Conservation (phyloP, 257 asterid species). For the Hygrophila difformis region DNA sequence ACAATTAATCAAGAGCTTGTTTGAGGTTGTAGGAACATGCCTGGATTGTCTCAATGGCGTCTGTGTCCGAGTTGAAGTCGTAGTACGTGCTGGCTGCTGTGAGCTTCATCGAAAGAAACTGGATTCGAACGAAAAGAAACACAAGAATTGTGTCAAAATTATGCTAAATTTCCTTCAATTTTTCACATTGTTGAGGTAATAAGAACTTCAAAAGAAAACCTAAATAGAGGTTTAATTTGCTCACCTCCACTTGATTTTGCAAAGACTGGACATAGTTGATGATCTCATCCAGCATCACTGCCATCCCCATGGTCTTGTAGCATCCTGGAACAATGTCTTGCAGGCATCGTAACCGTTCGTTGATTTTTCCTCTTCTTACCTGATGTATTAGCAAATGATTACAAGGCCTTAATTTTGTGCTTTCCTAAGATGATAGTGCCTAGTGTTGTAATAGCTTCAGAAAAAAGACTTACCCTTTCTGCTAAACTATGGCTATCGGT, state of each 20-base stretch:
- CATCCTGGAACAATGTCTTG: constrained; percentile 96
- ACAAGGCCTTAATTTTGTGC: background rate
- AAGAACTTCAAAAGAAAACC: no score
- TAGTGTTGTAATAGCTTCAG: background rate
- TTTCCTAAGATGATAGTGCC: background rate
- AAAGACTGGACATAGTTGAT: constrained; percentile 82
- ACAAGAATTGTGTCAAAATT: background rate
- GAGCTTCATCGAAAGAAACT: constrained; percentile 87
- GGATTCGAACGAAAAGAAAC: constrained; percentile 10
- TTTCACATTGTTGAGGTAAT: no score
- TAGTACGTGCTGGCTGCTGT: constrained; percentile 66
- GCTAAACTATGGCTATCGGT: constrained; percentile 96
- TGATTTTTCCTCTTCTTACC: constrained; percentile 88
- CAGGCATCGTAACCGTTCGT: constrained; percentile 71
- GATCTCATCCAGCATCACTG: constrained; percentile 88
- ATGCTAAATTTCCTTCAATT: no score
- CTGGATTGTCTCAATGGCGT: constrained; percentile 43
- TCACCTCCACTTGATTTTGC: constrained; percentile 91
- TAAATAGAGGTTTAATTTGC: no score
- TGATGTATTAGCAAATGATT: constrained; percentile 17
- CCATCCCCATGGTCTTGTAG: constrained; percentile 96
- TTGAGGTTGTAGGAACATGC: constrained; percentile 19
- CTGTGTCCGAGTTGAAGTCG: constrained; percentile 55
- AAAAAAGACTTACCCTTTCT: constrained; percentile 49
- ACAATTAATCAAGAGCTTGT: background rate